Conservation (phyloP, 208 protist genomes). For the Giardia duodenalis region DNA sequence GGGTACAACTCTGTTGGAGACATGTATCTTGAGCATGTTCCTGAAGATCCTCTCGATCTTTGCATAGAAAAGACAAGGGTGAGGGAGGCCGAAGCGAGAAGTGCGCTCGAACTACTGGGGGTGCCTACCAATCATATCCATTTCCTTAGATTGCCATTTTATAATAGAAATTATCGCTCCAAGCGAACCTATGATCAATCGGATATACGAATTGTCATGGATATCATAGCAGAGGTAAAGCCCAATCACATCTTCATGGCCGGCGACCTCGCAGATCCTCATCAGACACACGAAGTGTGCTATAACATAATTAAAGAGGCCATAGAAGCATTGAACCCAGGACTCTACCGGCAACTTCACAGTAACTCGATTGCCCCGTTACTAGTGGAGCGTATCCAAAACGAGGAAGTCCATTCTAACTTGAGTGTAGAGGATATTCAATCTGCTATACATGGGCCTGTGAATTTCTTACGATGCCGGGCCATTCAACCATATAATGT, state of each 20-base stretch:
- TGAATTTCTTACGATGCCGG: too few species aligned
- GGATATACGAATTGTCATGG: conserved; percentile 51
- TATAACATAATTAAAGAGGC: conserved; percentile 44
- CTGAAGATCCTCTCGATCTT: neutral
- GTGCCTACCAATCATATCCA: conserved; percentile 7
- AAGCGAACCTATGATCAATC: conserved; percentile 51
- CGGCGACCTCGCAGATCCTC: conserved; percentile 54
- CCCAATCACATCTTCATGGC: conserved; percentile 51
- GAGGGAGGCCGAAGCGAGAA: conserved; percentile 40
- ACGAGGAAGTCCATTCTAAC: too few species aligned
- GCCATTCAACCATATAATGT: neutral
- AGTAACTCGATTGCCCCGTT: too few species aligned
- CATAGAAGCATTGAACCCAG: too few species aligned
- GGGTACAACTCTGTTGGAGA: conserved; percentile 32
- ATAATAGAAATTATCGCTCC: conserved; percentile 50
- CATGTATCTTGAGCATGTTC: neutral
- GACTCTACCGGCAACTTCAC: too few species aligned
- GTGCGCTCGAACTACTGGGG: conserved; percentile 32
- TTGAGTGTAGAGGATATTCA: too few species aligned
- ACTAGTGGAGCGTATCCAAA: too few species aligned
- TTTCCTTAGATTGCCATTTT: conserved; percentile 55
- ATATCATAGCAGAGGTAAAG: conserved; percentile 46
- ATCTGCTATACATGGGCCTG: too few species aligned
- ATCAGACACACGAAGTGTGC: conserved; percentile 51
- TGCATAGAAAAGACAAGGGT: conserved; percentile 48